Base-by-base conservation (phyloP, 1,284 basidiomycete genomes). In the Apiotrichum domesticum region DNA sequence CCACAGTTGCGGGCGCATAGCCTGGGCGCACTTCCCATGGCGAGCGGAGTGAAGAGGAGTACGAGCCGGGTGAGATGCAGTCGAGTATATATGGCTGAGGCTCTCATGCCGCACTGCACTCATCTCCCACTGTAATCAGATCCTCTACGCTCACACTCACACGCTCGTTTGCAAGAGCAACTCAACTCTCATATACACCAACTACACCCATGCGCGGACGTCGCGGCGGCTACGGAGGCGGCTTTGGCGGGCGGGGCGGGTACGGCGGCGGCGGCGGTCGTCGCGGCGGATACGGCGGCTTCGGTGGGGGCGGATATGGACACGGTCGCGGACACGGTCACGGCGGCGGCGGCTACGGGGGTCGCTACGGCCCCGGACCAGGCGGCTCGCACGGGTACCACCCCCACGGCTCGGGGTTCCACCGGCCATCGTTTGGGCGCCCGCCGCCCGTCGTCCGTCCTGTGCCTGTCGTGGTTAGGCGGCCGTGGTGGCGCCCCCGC, bases 301-400 rank as follows among this genome's bases (percentile, higher is more conserved):
- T 3, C 15, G 51, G 51, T 35, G 39, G 46, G 14, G 10, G 44
- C 35, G 44, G 21, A 21, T 21, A 21, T 21, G 21, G 21, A 21
- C 21, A 21, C 21, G 21, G 21, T 21, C 21, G 37, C 37, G 37
- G 37, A 43, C 41, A 4, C 14, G 9, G n/a, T 29, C 10, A 32
- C 34, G 34, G 44, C 42, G 15, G 43, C 29, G 52, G 46, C 5
- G 48, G 54, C 2, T 50, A 45, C 42, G 53, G 54, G 37, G 43
- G 49, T 4, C 43, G 54, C 11, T 33, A 35, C 35, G 15, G 44
- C 41, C 10, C 10, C 10, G 41, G 41, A 11, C n/a, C 9, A 8
- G 41, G 41, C 41, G 11, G 41, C n/a, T 32, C 33, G 37, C 5
- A 46, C 45, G 29, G 5, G 11, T 41, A 15, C 35, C 37, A 39